Conservation (phyloP, 352 stramenopile genomes). For the Phytopythium oedochilum region DNA sequence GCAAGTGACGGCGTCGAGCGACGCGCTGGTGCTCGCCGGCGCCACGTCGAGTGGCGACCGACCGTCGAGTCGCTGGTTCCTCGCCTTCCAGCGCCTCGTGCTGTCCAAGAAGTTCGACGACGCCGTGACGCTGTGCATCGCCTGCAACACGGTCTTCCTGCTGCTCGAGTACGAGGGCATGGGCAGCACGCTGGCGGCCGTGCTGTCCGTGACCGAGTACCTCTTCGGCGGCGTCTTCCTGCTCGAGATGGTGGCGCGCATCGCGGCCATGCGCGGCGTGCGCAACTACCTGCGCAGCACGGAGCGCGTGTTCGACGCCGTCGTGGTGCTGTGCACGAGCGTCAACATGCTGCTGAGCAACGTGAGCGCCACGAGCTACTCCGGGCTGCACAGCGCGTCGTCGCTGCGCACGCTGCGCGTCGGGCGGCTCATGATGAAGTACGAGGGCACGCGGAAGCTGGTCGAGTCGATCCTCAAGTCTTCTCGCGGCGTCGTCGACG, state of each 20-base stretch:
- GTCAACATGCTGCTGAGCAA: constrained; percentile 74
- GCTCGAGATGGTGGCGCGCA: constrained; percentile 53
- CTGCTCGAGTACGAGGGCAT: constrained; percentile 69
- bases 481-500: constrained; percentile 69
- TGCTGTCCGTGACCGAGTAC: constrained; percentile 63
- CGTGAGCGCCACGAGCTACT: constrained; percentile 37
- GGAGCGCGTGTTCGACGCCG: constrained; percentile 65
- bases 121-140: constrained; percentile 61
- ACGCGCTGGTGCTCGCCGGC: constrained; percentile 23
- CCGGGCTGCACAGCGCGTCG: constrained; percentile 56
- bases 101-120: constrained; percentile 75
- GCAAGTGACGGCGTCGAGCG: constrained; percentile 19
- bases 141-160: constrained; percentile 60
- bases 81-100: constrained; percentile 41
- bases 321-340: constrained; percentile 65
- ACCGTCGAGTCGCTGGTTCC: constrained; percentile 11
- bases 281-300: constrained; percentile 45
- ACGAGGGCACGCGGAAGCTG: constrained; percentile 69
- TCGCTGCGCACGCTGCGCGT: constrained; percentile 71
- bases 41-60: not conserved
- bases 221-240: constrained; percentile 63
- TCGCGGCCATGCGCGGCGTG: constrained; percentile 51
- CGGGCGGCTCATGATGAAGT: constrained; percentile 75
- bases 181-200: constrained; percentile 16
- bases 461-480: constrained; percentile 78